phyloP scores from a whole-genome alignment of 768 basidiomycete genomes.

The Pilatotrama ljubarskyi region DNA sequence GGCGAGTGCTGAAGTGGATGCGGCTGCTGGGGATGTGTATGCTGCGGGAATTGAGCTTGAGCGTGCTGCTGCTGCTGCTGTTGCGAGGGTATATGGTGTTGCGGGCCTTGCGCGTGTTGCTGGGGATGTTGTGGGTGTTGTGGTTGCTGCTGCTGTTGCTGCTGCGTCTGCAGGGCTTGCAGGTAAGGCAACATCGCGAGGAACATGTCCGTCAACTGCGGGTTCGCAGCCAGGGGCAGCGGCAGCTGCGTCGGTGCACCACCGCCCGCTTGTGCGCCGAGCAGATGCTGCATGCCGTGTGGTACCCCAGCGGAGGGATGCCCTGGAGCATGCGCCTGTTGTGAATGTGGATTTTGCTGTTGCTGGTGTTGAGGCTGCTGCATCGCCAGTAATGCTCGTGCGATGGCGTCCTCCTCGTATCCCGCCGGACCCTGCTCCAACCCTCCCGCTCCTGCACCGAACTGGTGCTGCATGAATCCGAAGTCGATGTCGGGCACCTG shows the following conservation, averaged over 20 bases:
- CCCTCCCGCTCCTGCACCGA: conserved; percentile 4
- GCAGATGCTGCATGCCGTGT: conserved; percentile 6
- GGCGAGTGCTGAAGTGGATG: not conserved
- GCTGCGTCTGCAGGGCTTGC: conserved; percentile 29
- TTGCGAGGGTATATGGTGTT: not conserved
- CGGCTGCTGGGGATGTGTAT: conserved; percentile 7
- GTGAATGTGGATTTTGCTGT: not conserved
- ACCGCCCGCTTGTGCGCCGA: not conserved
- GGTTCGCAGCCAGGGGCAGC: conserved; percentile 18
- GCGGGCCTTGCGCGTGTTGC: conserved; percentile 12
- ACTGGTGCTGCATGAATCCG: conserved; percentile 14
- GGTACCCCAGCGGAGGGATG: not conserved
- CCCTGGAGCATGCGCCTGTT: not conserved
- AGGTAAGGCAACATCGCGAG: conserved; percentile 30
- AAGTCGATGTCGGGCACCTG: conserved; percentile 21
- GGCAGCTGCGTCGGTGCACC: conserved; percentile 13
- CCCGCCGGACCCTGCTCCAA: conserved; percentile 12
- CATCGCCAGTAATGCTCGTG: conserved; percentile 21
- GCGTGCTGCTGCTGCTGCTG: conserved; percentile 18
- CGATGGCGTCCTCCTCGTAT: conserved; percentile 26
- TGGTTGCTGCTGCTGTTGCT: conserved; percentile 19
- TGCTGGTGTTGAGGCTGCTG: conserved; percentile 12
- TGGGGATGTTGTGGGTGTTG: conserved; percentile 12
- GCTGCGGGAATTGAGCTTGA: conserved; percentile 1
- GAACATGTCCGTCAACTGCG: conserved; percentile 28